Evolutionary conservation across 2,329 filamentous ascomycete genomes (phyloP).

Genomic region (Rosellinia necatrix): DNA sequence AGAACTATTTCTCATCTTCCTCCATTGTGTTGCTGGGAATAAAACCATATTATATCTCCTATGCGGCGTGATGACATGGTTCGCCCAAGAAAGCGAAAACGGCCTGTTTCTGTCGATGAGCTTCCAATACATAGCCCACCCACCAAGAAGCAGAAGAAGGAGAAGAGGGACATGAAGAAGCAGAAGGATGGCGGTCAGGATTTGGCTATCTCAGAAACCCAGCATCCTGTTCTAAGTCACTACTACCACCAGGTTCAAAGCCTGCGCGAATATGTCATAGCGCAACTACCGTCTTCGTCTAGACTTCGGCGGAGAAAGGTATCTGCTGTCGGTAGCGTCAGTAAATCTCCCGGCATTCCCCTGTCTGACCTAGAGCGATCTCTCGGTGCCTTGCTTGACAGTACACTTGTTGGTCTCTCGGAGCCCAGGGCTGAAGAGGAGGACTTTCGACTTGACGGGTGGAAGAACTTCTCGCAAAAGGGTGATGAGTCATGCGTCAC

Average conservation of each 20-base stretch:
- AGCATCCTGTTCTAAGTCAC: conserved; percentile 68
- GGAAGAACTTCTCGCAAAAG: conserved; percentile 64
- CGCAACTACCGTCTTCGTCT: conserved; percentile 68
- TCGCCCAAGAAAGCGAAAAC: conserved; percentile 38
- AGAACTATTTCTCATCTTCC: neutral
- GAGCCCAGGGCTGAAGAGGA: conserved; percentile 39
- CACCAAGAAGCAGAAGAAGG: conserved; percentile 28
- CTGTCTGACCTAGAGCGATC: conserved; percentile 44
- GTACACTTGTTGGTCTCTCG: conserved; percentile 65
- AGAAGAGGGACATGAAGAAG: conserved; percentile 3
- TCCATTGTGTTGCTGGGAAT: neutral
- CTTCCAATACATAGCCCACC: conserved; percentile 18
- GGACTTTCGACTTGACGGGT: conserved; percentile 57
- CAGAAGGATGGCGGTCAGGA: conserved; percentile 1
- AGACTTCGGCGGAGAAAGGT: conserved; percentile 65
- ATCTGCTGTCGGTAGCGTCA: conserved; percentile 46
- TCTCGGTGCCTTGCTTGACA: conserved; percentile 68
- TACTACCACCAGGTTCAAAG: conserved; percentile 71
- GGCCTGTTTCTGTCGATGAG: conserved; percentile 14
- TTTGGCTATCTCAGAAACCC: conserved; percentile 31
- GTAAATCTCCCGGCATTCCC: conserved; percentile 20
- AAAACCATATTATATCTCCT: neutral
- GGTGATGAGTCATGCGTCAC: conserved; percentile 63
- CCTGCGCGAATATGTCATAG: conserved; percentile 72
- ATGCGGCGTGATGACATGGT: conserved; percentile 30